phyloP scores from a whole-genome alignment of 2,329 filamentous ascomycete genomes.

The Biscogniauxia sp. region DNA sequence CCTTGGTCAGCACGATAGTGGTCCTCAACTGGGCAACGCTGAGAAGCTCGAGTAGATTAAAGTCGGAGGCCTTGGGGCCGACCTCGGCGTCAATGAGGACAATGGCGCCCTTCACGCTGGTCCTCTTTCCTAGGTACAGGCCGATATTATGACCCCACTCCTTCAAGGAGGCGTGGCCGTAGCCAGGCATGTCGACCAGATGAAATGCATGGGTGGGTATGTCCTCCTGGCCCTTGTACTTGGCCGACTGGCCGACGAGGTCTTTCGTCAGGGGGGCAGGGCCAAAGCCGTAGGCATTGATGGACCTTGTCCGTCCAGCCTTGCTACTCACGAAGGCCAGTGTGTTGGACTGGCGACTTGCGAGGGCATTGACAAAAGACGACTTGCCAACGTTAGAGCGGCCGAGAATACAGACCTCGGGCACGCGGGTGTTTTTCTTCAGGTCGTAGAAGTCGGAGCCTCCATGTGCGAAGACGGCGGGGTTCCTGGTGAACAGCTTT shows the following conservation, averaged over 20 bases:
- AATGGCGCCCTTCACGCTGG: conserved; percentile 49
- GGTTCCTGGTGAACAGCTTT: conserved; percentile 26
- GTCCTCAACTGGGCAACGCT: conserved; percentile 44
- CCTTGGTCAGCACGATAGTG: conserved; percentile 54
- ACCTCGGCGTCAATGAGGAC: conserved; percentile 54
- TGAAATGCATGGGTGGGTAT: conserved; percentile 47
- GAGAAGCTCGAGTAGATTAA: conserved; percentile 46
- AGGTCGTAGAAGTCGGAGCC: conserved; percentile 44
- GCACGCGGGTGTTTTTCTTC: conserved; percentile 48
- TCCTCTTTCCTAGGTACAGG: conserved; percentile 48
- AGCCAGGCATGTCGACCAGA: conserved; percentile 52
- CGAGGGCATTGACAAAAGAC: conserved; percentile 80
- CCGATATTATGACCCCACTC: conserved; percentile 54
- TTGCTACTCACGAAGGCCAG: conserved; percentile 49
- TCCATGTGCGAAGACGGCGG: conserved; percentile 26
- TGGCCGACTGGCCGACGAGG: conserved; percentile 20
- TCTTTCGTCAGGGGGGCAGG: conserved; percentile 30
- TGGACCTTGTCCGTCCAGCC: conserved; percentile 52
- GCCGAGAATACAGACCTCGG: conserved; percentile 73
- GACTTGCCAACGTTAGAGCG: conserved; percentile 91
- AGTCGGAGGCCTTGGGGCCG: conserved; percentile 48
- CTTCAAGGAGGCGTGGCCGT: conserved; percentile 44
- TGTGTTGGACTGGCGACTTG: conserved; percentile 51
- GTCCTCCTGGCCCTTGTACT: conserved; percentile 33
- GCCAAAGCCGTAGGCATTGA: conserved; percentile 57